Evolutionary conservation across 139 green algal genomes (phyloP), one percentile per base, ranked within the genome.

Genomic region (Dunaliella sp.): DNA sequence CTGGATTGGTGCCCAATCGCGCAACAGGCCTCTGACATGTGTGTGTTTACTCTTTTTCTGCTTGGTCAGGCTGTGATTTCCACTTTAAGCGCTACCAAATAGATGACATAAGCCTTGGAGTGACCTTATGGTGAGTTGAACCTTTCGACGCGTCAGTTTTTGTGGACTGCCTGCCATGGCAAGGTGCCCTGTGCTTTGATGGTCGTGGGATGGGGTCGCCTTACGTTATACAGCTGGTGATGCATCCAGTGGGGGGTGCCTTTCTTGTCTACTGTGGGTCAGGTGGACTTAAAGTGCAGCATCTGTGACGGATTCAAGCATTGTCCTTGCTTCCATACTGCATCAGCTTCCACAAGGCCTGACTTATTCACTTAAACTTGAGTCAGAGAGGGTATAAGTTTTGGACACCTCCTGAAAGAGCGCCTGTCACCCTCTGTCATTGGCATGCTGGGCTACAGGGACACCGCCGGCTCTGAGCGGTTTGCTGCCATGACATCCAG

Each of bases 401-500:
- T n/a, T n/a, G n/a, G n/a, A n/a, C n/a, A n/a, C n/a, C n/a, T n/a
- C n/a, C n/a, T n/a, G n/a, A n/a, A n/a, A n/a, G n/a, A n/a, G n/a
- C n/a, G n/a, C n/a, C n/a, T n/a, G n/a, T n/a, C n/a, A n/a, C n/a
- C n/a, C n/a, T n/a, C n/a, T n/a, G n/a, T n/a, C n/a, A n/a, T n/a
- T n/a, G 48, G 48, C 7, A 65, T 65, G 7, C 16, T 65, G 48
- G 16, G 48, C 16, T 65, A 65, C 48, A 65, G 48, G 84, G 87
- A 92, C 82, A 92, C 90, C 2, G 90, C 90, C 1, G 90, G 90
- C 1, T 83, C 89, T 36, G 89, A 90, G 80, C 59, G 88, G 75
- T 90, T 84, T 31, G 31, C 81, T 26, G 84, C 80, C 0, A 34
- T 90, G 26, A 86, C 84, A 28, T 37, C 87, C 0, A 85, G 75